phyloP scores from a whole-genome alignment of 1,284 basidiomycete species.

The Peniophora sp. region DNA sequence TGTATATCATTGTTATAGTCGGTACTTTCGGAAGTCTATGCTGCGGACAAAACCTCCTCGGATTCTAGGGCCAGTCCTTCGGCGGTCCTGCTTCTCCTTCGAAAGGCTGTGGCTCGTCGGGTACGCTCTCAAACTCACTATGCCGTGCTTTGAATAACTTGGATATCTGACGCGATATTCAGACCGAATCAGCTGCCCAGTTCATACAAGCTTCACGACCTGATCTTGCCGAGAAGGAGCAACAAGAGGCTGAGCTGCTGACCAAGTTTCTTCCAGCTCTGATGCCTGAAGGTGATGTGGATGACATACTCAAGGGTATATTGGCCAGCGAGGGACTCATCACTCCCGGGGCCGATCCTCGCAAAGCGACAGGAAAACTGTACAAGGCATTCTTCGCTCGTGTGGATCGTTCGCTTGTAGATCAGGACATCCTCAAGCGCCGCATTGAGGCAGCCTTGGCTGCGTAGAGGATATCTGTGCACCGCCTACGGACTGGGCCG shows the following conservation, averaged over 20 bases:
- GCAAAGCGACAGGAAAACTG: conserved; percentile 37
- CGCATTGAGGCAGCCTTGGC: conserved; percentile 36
- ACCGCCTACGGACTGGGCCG: no score
- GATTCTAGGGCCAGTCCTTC: conserved; percentile 34
- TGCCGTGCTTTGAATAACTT: no score
- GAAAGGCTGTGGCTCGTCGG: conserved; percentile 49
- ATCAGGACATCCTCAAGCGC: conserved; percentile 46
- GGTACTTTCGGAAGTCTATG: conserved; percentile 59
- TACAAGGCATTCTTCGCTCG: conserved; percentile 56
- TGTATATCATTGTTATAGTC: conserved; percentile 33
- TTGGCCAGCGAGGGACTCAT: conserved; percentile 19
- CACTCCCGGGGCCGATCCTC: conserved; percentile 16
- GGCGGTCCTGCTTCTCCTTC: conserved; percentile 40
- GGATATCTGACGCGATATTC: conserved; percentile 1
- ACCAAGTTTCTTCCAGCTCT: conserved; percentile 51
- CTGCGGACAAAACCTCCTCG: conserved; percentile 47
- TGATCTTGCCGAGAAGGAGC: conserved; percentile 61
- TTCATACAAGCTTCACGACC: conserved; percentile 47
- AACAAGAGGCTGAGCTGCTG: conserved; percentile 46
- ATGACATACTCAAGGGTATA: conserved; percentile 36
- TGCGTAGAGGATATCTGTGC: conserved; percentile 2
- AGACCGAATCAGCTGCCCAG: conserved; percentile 55
- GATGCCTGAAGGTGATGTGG: conserved; percentile 46
- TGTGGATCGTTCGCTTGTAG: conserved; percentile 52
- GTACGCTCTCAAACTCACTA: conserved; percentile 36